Conservation (phyloP, 441 rosid species). For the Erysimum pusillum region DNA sequence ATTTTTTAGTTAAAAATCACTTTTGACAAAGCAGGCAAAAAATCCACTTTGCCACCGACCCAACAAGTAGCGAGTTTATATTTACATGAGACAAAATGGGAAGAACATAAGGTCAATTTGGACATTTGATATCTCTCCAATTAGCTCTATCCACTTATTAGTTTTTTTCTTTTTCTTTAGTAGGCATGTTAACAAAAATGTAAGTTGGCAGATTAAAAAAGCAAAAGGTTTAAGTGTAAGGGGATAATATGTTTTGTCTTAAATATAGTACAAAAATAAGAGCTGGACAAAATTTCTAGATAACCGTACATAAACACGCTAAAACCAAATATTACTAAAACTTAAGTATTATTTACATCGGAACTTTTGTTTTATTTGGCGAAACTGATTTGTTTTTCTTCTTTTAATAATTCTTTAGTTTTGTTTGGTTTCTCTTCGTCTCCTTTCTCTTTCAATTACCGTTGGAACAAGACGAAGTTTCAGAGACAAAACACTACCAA, state of each 20-base stretch:
- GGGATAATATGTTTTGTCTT: not conserved
- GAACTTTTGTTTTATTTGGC: not conserved
- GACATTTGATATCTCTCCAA: slow-evolving; percentile 3
- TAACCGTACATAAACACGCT: slow-evolving; percentile 14
- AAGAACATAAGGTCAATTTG: slow-evolving; percentile 3
- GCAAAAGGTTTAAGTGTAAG: not conserved
- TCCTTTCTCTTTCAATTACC: slow-evolving; percentile 58
- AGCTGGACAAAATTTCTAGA: slow-evolving; percentile 24
- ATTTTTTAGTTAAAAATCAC: slow-evolving; percentile 31
- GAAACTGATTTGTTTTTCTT: not conserved
- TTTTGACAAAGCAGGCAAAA: slow-evolving; percentile 43
- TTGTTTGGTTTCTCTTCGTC: slow-evolving; percentile 32
- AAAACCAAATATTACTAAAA: slow-evolving; percentile 11
- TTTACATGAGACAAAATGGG: slow-evolving; percentile 37
- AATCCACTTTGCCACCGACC: slow-evolving; percentile 43
- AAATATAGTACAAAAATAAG: not conserved
- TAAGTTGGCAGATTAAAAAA: not conserved
- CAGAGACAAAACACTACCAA: slow-evolving; percentile 42
- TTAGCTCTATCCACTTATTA: not conserved
- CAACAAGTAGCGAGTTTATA: slow-evolving; percentile 39
- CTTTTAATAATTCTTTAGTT: not conserved
- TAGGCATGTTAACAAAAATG: not conserved
- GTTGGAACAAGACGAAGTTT: slow-evolving; percentile 61
- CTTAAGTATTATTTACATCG: not conserved
- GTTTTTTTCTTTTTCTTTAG: too few relatives aligned